phyloP scores from a whole-genome alignment of 2,329 filamentous ascomycete species.

The Paecilomyces niveus region DNA sequence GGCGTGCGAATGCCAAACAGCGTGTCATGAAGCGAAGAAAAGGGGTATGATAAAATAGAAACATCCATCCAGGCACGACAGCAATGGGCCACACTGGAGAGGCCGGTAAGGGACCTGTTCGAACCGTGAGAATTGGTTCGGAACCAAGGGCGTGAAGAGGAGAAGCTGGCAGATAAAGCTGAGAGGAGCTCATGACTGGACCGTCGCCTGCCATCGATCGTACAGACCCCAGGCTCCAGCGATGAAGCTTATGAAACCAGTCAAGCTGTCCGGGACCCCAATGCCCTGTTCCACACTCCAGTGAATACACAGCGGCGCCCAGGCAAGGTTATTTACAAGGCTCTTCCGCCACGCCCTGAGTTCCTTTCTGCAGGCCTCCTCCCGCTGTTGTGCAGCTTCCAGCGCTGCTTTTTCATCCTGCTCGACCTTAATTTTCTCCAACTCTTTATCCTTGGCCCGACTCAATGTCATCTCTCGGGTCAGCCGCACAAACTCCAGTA shows the following conservation, averaged over 20 bases:
- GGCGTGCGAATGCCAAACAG: neutral
- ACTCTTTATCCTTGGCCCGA: constrained; percentile 19
- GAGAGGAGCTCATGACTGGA: neutral
- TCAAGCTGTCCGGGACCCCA: constrained; percentile 48
- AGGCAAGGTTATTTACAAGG: constrained; percentile 62
- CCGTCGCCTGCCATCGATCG: constrained; percentile 39
- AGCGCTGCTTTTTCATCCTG: constrained; percentile 10
- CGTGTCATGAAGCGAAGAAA: neutral
- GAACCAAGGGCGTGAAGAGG: neutral
- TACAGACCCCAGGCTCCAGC: constrained; percentile 40
- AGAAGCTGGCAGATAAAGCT: neutral
- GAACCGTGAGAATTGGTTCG: neutral
- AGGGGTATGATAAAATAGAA: neutral
- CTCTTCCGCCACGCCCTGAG: constrained; percentile 55
- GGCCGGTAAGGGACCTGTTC: neutral
- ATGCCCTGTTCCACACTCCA: constrained; percentile 67
- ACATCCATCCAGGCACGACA: neutral
- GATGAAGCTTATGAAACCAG: constrained; percentile 52
- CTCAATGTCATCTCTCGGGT: constrained; percentile 36
- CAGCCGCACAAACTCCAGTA: constrained; percentile 65
- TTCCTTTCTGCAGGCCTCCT: constrained; percentile 22
- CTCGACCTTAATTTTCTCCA: constrained; percentile 13
- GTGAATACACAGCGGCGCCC: constrained; percentile 76
- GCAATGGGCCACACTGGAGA: neutral
- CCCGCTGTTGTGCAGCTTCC: constrained; percentile 18